Evolutionary conservation across 2,329 filamentous ascomycete genomes (phyloP), one percentile per base, ranked within the genome.

Genomic region (Zymoseptoria passerinii): DNA sequence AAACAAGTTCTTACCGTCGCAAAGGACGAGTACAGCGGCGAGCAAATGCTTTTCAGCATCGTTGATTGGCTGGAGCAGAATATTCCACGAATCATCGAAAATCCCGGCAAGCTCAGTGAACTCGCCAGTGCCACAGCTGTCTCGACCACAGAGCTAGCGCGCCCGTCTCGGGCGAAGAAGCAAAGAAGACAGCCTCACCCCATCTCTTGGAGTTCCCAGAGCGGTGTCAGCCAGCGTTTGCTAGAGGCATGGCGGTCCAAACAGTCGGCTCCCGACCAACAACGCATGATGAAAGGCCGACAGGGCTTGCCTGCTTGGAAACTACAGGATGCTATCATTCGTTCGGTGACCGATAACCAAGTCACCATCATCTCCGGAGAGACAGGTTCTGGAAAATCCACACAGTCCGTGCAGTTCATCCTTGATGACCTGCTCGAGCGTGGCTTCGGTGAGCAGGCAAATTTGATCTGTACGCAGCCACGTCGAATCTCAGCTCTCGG

Each of bases 351-450:
- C 49, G 77, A 80, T 4, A 85, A 92, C 68, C 87, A 96, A 72
- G 91, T 99, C 54, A 96, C 90, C 0, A 96, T 99, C 68, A 94
- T 99, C 66, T 95, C 92, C 50, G 94, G 94, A 65, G 94, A 97
- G 75, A 99, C 94, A 3, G 94, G 94, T 55, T 96, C 90, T 18
- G 94, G 94, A 70, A 99, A 99, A 74, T 96, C 90, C 53, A 97
- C 94, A 0, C 94, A 99, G 72, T 94, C 90, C 2, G 90, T 97
- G 35, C 94, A 99, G 72, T 99, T 97, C 73, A 81, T 99, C 50
- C 80, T 99, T 1, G 94, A 99, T 68, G 90, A 97, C 66, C 78
- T 97, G 63, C 95, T 96, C 66, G 80, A 82, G 61, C 81, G 83
- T 51, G 83, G 86, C 7, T 79, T 95, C 8, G 94, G 92, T 2